Conservation (phyloP, 2,329 filamentous ascomycete species). For the Chrysoporthe deuterocubensis region DNA sequence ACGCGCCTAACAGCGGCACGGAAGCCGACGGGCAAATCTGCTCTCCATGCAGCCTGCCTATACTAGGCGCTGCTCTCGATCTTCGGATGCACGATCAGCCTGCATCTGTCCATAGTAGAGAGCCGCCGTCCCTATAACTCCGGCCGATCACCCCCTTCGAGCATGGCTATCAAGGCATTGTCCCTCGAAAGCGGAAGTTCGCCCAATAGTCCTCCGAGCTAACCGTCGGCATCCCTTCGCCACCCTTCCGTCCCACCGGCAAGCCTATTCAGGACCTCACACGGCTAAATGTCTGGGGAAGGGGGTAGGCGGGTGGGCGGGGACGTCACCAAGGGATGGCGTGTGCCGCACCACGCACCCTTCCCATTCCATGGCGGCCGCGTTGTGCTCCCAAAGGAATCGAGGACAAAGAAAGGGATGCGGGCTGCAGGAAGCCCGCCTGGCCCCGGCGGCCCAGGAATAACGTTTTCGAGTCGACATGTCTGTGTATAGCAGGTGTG, state of each 20-base stretch:
- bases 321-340: neutral
- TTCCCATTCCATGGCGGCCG: neutral
- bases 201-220: neutral
- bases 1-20: neutral
- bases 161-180: neutral
- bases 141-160: neutral
- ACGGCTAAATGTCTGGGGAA: neutral
- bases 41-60: neutral
- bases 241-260: neutral
- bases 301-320: no score
- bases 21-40: neutral
- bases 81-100: neutral
- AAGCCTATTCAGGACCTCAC: conserved; percentile 11
- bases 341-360: neutral
- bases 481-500: no score
- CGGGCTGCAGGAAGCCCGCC: neutral
- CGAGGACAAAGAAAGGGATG: neutral
- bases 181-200: neutral
- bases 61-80: no score
- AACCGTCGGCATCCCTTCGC: neutral
- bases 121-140: neutral
- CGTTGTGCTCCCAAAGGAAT: neutral
- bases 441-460: neutral
- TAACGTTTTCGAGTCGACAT: neutral
- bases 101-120: neutral